Conservation (phyloP, 768 basidiomycete genomes). For the Rubroboletus satanas region DNA sequence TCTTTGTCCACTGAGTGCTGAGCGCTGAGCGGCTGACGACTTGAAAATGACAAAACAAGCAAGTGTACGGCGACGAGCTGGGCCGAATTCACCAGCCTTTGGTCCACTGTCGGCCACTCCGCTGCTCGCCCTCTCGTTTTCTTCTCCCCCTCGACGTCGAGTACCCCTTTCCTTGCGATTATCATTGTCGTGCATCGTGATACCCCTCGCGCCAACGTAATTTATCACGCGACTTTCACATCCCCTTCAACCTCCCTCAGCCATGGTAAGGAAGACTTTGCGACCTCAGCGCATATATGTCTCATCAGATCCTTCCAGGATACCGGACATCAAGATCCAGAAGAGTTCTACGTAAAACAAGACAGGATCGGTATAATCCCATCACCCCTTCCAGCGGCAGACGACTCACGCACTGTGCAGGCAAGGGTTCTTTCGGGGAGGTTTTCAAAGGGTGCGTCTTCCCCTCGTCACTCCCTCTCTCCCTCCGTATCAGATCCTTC, state of each 20-base stretch:
- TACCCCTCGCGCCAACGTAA: constrained; percentile 7
- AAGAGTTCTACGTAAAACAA: constrained; percentile 96
- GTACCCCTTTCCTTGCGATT: background rate
- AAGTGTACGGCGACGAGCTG: constrained; percentile 11
- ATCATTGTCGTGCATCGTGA: background rate
- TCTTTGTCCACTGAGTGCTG: constrained; percentile 1
- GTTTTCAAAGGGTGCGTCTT: constrained; percentile 90
- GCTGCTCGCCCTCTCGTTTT: background rate
- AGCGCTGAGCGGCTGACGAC: constrained; percentile 22
- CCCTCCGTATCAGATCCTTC: background rate
- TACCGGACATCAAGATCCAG: constrained; percentile 78
- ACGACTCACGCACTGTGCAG: constrained; percentile 39
- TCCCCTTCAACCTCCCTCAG: background rate
- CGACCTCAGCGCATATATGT: background rate
- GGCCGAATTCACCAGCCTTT: background rate
- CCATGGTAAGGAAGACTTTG: constrained; percentile 20
- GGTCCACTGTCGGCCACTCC: constrained; percentile 11
- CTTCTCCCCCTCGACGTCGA: constrained; percentile 7
- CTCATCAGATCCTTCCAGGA: constrained; percentile 42
- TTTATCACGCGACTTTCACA: constrained; percentile 12
- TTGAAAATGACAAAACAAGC: constrained; percentile 31
- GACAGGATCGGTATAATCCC: constrained; percentile 81
- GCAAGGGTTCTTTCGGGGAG: constrained; percentile 98
- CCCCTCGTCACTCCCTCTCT: constrained; percentile 6
- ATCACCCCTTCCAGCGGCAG: constrained; percentile 8